These are phyloP conservation scores for Bolboschoenoplectus hybrid DNA, from an alignment of 202 grass and related monocot genomes.

Conservation along the genomic window DNA sequence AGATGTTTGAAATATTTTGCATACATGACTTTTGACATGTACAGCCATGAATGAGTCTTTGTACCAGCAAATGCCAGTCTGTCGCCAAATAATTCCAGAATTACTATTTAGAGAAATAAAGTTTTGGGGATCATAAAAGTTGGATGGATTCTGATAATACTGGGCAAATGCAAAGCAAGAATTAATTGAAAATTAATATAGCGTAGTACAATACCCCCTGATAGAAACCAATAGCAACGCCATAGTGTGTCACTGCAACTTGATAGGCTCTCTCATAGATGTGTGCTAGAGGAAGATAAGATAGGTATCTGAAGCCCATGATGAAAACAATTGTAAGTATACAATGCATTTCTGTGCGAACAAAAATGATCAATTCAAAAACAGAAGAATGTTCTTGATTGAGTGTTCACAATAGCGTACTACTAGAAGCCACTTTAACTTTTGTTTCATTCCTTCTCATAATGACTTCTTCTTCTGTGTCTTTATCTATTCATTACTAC, in stretches of 20 bases:
- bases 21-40: not conserved
- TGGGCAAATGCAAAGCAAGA: not conserved
- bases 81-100: not conserved
- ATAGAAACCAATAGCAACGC: conserved; percentile 93
- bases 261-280: conserved; percentile 90
- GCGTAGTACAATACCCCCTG: conserved; percentile 74
- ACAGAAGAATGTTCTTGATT: too few species aligned
- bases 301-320: conserved; percentile 64
- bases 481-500: not conserved
- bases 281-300: conserved; percentile 93
- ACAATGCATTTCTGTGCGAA: not conserved
- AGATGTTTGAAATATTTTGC: not conserved
- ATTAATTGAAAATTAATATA: not conserved
- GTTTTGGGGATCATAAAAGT: not conserved
- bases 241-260: conserved; percentile 60
- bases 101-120: not conserved
- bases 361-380: not conserved
- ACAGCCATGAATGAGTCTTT: not conserved
- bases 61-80: not conserved
- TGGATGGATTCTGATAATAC: not conserved
- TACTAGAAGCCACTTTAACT: not conserved
- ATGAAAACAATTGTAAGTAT: conserved; percentile 23
- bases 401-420: too few species aligned
- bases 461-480: not conserved
- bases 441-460: conserved; percentile 10